Base-by-base conservation (phyloP, 2,329 filamentous ascomycete species). In the Fusarium succisae region DNA sequence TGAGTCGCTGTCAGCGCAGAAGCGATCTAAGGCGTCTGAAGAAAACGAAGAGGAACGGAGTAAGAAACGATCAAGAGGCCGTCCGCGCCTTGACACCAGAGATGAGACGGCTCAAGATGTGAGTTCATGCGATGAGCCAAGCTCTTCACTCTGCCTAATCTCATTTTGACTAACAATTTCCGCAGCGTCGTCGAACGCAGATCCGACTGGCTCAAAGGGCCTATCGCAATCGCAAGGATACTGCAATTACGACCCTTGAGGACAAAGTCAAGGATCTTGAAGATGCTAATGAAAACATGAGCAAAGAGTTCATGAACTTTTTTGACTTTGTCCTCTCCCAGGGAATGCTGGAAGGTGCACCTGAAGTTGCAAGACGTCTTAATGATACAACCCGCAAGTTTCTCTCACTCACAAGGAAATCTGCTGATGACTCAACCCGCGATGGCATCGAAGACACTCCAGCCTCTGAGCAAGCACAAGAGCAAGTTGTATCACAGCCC, bases 201-300 rank as follows among this genome's bases (percentile, higher is more conserved):
- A 96, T 98, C 72, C 91, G 95, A 30, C 88, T 96, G 62, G 95
- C 95, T 5, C 95, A 97, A 81, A 87, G 94, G 74, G 94, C 94
- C 2, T 97, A 97, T 79, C 90, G 95, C 22, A 90, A 93, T 78
- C 91, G 95, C 58, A 97, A 97, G 82, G 95, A 97, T 79, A 92
- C 89, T 28, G 93, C 93, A 10, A 96, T 97, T 63, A 88, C 90
- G 35, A 90, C 89, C 2, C 86, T 97, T 17, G 92, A 94, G 79
- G 87, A 89, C 61, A 88, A 91, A 69, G 93, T 96, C 32, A 85
- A 91, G 61, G 87, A 89, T 30, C 87, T 97, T n/a, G 89, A 92
- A 66, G 86, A 87, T 20, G 90, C 88, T 28, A 92, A 95, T 69
- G 88, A 93, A 63, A 89, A 92, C 76, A 94, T 97, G 91, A 92